Percentiles rank a stretch among this genome's conserved stretches.
These are phyloP conservation scores for Rhodotorula sp. DNA, from an alignment of 1,284 basidiomycete species.

Conservation along the genomic window DNA sequence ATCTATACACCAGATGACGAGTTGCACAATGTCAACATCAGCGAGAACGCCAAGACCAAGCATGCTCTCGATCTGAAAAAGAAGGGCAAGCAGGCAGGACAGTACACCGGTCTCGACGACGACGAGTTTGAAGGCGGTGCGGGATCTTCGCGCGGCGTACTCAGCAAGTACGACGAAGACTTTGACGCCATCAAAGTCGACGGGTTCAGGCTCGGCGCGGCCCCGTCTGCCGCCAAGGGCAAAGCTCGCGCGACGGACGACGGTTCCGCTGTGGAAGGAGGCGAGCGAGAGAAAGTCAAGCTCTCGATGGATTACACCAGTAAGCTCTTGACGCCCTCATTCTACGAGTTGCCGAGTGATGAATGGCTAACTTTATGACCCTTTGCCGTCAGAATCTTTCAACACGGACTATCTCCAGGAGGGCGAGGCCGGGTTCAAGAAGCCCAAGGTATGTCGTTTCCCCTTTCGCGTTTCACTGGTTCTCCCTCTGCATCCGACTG, in stretches of 20 bases:
- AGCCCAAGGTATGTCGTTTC: constrained; percentile 66
- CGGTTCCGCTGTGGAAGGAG: constrained; percentile 58
- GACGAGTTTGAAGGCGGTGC: constrained; percentile 33
- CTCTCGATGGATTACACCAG: constrained; percentile 88
- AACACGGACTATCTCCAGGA: constrained; percentile 87
- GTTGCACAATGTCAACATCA: constrained; percentile 88
- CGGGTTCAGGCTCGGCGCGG: constrained; percentile 41
- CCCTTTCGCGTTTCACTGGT: not conserved
- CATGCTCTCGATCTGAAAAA: constrained; percentile 80
- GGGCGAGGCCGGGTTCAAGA: constrained; percentile 90
- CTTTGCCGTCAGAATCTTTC: constrained; percentile 65
- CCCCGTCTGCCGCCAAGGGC: constrained; percentile 7
- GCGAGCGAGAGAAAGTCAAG: constrained; percentile 70
- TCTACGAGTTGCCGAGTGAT: not conserved
- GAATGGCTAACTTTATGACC: too few species aligned
- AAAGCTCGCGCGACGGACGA: constrained; percentile 53
- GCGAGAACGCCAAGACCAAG: constrained; percentile 74
- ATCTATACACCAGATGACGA: constrained; percentile 73
- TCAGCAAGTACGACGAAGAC: constrained; percentile 93
- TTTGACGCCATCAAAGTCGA: constrained; percentile 57
- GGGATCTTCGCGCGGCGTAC: constrained; percentile 64
- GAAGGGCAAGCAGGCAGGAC: constrained; percentile 62
- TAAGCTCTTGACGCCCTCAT: constrained; percentile 51
- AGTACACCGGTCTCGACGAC: constrained; percentile 96
- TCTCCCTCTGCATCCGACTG: not conserved